Evolutionary conservation across 2,329 filamentous ascomycete species (phyloP).

Genomic region (Aspergillus sp.): DNA sequence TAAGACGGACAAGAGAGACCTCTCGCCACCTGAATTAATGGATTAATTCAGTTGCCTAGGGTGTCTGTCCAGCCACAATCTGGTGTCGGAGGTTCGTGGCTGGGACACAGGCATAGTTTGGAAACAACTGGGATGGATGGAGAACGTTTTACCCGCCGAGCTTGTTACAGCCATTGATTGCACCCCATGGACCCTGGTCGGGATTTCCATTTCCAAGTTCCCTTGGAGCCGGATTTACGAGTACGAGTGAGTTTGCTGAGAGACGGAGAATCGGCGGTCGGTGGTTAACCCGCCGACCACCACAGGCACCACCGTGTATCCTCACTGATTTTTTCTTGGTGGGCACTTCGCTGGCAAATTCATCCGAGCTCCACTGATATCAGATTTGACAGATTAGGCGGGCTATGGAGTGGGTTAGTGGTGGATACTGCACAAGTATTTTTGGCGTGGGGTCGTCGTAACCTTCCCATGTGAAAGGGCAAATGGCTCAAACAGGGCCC

Average conservation of each 20-base stretch:
- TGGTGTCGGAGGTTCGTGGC: neutral
- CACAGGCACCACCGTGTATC: neutral
- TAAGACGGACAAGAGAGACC: too few species aligned
- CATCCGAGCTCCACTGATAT: neutral
- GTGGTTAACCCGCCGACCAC: neutral
- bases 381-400: conserved; percentile 4
- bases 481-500: neutral
- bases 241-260: neutral
- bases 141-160: neutral
- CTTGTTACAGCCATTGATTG: neutral
- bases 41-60: neutral
- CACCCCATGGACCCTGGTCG: neutral
- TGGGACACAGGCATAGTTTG: neutral
- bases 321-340: neutral
- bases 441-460: neutral
- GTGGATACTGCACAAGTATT: too few species aligned
- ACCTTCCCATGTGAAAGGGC: neutral
- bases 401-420: neutral
- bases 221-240: neutral
- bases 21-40: neutral
- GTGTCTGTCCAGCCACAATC: neutral
- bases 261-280: neutral
- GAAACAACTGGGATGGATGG: neutral
- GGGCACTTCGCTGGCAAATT: neutral
- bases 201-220: neutral